Percentiles rank a stretch among this genome's conserved stretches.
Evolutionary conservation across 768 basidiomycete genomes (phyloP).

Genomic region (Fistulinella prunicolor): DNA sequence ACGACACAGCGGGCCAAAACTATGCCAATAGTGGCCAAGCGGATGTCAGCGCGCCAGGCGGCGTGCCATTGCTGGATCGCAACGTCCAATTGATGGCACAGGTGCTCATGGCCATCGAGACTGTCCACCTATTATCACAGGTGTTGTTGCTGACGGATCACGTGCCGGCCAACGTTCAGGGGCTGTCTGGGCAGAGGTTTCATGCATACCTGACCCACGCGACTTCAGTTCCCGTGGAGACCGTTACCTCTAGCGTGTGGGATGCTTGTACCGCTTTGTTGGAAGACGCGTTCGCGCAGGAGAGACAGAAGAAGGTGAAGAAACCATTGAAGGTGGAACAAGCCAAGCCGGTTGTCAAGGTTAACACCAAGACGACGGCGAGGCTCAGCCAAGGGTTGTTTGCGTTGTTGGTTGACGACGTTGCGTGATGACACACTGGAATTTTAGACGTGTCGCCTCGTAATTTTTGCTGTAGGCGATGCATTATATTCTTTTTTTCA

Average conservation of each 20-base stretch:
- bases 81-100: constrained; percentile 71
- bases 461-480: background rate
- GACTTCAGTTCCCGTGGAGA: constrained; percentile 16
- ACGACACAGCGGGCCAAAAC: constrained; percentile 15
- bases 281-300: constrained; percentile 46
- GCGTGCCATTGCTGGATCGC: constrained; percentile 46
- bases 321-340: constrained; percentile 28
- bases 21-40: constrained; percentile 12
- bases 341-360: constrained; percentile 17
- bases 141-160: constrained; percentile 53
- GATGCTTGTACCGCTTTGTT: constrained; percentile 46
- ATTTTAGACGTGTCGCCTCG: background rate
- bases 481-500: background rate
- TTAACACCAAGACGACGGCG: constrained; percentile 15
- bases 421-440: constrained; percentile 25
- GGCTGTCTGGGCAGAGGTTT: constrained; percentile 59
- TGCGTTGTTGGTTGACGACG: constrained; percentile 40
- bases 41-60: constrained; percentile 3
- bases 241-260: constrained; percentile 40
- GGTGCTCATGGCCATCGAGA: constrained; percentile 53
- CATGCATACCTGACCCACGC: constrained; percentile 49
- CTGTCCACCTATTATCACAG: constrained; percentile 58
- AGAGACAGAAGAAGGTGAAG: constrained; percentile 44
- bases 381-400: constrained; percentile 31
- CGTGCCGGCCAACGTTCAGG: constrained; percentile 43